Base-by-base conservation (phyloP, 1,284 basidiomycete genomes). In the Mycena citricolor region DNA sequence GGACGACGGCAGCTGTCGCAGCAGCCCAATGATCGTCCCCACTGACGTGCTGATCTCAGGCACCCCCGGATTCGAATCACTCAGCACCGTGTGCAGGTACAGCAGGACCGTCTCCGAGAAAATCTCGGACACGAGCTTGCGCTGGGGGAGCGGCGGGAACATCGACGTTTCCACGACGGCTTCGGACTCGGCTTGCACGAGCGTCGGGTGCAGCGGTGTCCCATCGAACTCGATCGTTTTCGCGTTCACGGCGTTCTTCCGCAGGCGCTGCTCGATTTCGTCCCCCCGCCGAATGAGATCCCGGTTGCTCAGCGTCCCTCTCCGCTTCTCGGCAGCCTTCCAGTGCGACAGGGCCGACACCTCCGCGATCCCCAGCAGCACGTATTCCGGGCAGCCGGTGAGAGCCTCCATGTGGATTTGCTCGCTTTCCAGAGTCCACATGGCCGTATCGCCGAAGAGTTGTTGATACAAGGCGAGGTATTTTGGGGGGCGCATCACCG, bases 311-410 rank as follows among this genome's bases (percentile, higher is more conserved):
- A 90, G 67, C 26, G 76, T 74, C 22, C 79, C 78, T 46, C 77
- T 77, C 31, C 69, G 73, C 49, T 71, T 64, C 61, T 83, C 81
- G 48, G 68, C 67, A 19, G 68, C 63, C 62, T 88, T 89, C 89
- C 89, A 90, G 54, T 81, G 76, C 10, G 83, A 78, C n/a, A 92
- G 73, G 2, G 75, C 74, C 10, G 83, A 79, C 12, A 79, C 76
- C 59, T 90, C 86, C 14, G 81, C 86, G 40, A 90, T 74, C 21
- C 81, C 83, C 42, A 90, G 75, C 56, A 90, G 65, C 19, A 82
- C 80, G 52, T 79, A 79, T 58, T 89, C 83, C 3, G 86, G 81
- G 65, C 86, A 89, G 17, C 86, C 87, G 25, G 77, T 81, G 49
- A 89, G 63, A 37, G 63, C 61, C 51, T 84, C 82, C 75, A 88